Evolutionary conservation across 352 stramenopile genomes (phyloP).

Genomic region (Phytophthora foliorum): DNA sequence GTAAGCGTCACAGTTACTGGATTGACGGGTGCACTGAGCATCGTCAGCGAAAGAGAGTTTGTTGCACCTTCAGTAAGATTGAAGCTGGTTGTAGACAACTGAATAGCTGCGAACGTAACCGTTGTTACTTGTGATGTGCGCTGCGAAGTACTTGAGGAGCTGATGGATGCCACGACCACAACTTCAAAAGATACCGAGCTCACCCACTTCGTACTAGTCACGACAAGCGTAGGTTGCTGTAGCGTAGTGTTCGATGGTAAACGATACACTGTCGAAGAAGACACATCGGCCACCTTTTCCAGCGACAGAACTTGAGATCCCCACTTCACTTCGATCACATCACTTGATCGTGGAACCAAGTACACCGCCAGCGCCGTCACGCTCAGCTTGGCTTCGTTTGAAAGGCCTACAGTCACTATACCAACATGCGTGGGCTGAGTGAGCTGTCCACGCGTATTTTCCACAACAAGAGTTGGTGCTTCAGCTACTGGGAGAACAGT

Average conservation of each 20-base stretch:
- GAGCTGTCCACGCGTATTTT: slow-evolving; percentile 47
- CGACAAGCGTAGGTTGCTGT: slow-evolving; percentile 38
- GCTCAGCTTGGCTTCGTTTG: slow-evolving; percentile 43
- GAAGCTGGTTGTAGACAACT: slow-evolving; percentile 51
- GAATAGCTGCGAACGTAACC: slow-evolving; percentile 48
- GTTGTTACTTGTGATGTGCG: slow-evolving; percentile 31
- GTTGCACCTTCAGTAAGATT: slow-evolving; percentile 51
- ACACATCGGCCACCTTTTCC: slow-evolving; percentile 42
- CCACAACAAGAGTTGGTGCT: slow-evolving; percentile 42
- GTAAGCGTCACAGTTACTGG: slow-evolving; percentile 48
- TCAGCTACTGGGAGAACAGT: slow-evolving; percentile 55
- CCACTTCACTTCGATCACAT: slow-evolving; percentile 50
- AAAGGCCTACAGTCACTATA: slow-evolving; percentile 42
- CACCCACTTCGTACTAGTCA: slow-evolving; percentile 37
- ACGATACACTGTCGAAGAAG: slow-evolving; percentile 40
- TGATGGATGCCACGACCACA: slow-evolving; percentile 41
- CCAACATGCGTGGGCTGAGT: slow-evolving; percentile 45
- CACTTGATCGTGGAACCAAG: slow-evolving; percentile 35
- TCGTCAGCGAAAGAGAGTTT: slow-evolving; percentile 29
- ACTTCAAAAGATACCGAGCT: slow-evolving; percentile 49
- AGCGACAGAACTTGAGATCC: slow-evolving; percentile 39
- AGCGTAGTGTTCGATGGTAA: slow-evolving; percentile 41
- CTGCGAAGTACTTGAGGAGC: slow-evolving; percentile 49
- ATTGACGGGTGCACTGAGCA: slow-evolving; percentile 53
- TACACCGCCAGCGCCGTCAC: slow-evolving; percentile 47